Percentiles rank a stretch among this genome's conserved stretches.
phyloP scores from a whole-genome alignment of 1,284 basidiomycete genomes.

The Leccinum huronense region DNA sequence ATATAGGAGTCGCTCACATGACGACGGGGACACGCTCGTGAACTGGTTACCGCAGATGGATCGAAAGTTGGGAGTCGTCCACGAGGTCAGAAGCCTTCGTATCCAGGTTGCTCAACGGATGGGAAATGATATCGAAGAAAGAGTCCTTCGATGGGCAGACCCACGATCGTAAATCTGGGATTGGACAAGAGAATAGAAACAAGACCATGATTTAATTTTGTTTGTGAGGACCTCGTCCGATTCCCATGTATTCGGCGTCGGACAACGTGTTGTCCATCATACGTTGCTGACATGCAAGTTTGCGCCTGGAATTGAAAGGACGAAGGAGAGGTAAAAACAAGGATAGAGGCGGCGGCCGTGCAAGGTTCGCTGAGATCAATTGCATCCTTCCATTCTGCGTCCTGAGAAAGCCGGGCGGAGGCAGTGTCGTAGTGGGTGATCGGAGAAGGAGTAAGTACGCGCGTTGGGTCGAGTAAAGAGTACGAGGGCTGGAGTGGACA shows the following conservation, averaged over 20 bases:
- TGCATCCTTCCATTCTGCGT: conserved; percentile 16
- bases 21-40: neutral
- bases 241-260: conserved; percentile 13
- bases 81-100: conserved; percentile 1
- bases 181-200: neutral
- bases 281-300: conserved; percentile 2
- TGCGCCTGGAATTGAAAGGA: neutral
- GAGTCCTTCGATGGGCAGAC: neutral
- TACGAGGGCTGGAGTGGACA: conserved; percentile 8
- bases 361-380: conserved; percentile 10
- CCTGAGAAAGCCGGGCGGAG: conserved; percentile 16
- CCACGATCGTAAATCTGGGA: conserved; percentile 20
- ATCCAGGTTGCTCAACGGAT: conserved; percentile 7
- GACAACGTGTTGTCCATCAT: conserved; percentile 9
- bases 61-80: neutral
- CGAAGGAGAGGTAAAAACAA: neutral
- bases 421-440: conserved; percentile 10
- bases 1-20: neutral
- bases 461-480: neutral
- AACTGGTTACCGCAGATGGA: conserved; percentile 1
- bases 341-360: conserved; percentile 1
- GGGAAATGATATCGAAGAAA: conserved; percentile 11
- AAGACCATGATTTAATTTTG: conserved; percentile 4
- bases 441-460: neutral
- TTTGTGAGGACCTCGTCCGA: conserved; percentile 9